Percentiles rank a stretch among this genome's conserved stretches.
phyloP scores from a whole-genome alignment of 352 stramenopile genomes.

The Phytophthora sansomeana region DNA sequence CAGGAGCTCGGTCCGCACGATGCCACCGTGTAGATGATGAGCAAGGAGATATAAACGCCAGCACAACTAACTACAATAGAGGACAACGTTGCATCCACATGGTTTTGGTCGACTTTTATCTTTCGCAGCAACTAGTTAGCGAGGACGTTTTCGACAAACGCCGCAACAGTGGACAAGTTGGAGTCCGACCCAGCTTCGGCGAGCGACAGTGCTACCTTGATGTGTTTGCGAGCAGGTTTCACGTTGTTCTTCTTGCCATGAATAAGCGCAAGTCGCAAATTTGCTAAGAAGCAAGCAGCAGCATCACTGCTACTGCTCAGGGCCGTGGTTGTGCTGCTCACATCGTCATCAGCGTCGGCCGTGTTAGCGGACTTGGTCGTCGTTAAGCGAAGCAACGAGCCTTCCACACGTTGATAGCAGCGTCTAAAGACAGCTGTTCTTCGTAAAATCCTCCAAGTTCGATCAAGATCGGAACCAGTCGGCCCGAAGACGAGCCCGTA shows the following conservation, averaged over 20 bases:
- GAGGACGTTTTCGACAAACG: conserved; percentile 72
- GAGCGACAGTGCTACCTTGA: conserved; percentile 53
- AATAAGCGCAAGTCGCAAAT: conserved; percentile 69
- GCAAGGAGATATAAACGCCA: conserved; percentile 1
- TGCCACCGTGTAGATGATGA: conserved; percentile 51
- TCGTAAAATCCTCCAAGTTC: conserved; percentile 73
- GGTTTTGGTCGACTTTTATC: not conserved
- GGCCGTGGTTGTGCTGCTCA: conserved; percentile 34
- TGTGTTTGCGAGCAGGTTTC: conserved; percentile 75
- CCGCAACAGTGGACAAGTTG: conserved; percentile 48
- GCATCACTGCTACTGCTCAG: conserved; percentile 35
- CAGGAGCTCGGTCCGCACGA: conserved; percentile 79
- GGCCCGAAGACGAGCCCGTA: conserved; percentile 10
- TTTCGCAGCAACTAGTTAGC: conserved; percentile 42
- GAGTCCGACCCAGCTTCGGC: conserved; percentile 36
- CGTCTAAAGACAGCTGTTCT: conserved; percentile 47
- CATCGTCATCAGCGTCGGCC: conserved; percentile 29
- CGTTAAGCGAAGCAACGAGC: conserved; percentile 46
- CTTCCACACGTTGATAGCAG: conserved; percentile 77
- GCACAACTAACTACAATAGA: conserved; percentile 18
- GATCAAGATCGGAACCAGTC: conserved; percentile 56
- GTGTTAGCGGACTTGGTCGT: conserved; percentile 27
- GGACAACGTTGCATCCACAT: conserved; percentile 15
- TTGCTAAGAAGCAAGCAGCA: conserved; percentile 55
- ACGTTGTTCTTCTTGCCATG: conserved; percentile 69